phyloP scores from a whole-genome alignment of 169 alveolate species.

The Amoebophrya sp. region DNA sequence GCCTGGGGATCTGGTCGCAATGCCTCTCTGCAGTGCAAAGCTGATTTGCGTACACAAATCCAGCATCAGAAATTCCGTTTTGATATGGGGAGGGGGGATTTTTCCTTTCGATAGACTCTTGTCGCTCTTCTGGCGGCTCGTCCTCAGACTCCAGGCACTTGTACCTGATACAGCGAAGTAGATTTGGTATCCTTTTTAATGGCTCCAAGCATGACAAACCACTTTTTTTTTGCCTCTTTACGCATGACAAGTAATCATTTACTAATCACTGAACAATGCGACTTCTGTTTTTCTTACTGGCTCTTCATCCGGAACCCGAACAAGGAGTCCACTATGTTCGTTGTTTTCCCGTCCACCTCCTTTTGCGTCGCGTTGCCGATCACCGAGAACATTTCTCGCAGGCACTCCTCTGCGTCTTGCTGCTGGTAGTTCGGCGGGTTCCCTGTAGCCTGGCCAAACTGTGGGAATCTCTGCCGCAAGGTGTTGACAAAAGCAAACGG shows the following conservation, averaged over 20 bases:
- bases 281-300: too few species aligned
- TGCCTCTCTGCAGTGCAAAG: too few species aligned
- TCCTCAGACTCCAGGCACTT: constrained; percentile 31
- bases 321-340: not conserved
- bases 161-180: too few species aligned
- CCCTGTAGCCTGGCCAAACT: not conserved
- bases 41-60: too few species aligned
- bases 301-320: constrained; percentile 29
- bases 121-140: constrained; percentile 27
- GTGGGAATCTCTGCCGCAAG: not conserved
- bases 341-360: not conserved
- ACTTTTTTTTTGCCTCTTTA: too few species aligned
- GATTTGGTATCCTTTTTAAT: too few species aligned
- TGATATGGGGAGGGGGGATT: too few species aligned
- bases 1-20: too few species aligned
- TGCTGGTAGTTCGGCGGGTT: not conserved
- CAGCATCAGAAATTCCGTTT: too few species aligned
- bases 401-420: constrained; percentile 39
- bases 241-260: too few species aligned
- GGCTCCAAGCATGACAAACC: too few species aligned
- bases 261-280: too few species aligned
- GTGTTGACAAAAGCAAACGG: not conserved
- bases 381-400: constrained; percentile 24
- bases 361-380: not conserved
- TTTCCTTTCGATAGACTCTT: not conserved